phyloP scores from a whole-genome alignment of 148 eudicot species.

The Camellia granthamiana region DNA sequence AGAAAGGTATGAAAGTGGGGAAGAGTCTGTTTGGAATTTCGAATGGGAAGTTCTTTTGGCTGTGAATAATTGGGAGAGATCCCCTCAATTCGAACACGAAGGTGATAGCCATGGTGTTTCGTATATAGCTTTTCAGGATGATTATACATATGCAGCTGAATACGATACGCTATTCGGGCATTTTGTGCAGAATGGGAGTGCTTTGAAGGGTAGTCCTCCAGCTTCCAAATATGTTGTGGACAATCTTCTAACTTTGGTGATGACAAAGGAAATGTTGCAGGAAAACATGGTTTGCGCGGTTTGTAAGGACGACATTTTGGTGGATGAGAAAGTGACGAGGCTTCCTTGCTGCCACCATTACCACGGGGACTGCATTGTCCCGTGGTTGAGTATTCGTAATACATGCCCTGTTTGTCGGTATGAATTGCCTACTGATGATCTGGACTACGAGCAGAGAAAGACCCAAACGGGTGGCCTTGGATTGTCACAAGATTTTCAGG shows the following conservation, averaged over 20 bases:
- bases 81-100: constrained; percentile 29
- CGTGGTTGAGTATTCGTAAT: constrained; percentile 81
- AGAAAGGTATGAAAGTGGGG: constrained; percentile 31
- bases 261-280: constrained; percentile 36
- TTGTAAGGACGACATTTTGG: constrained; percentile 66
- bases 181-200: constrained; percentile 54
- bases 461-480: constrained; percentile 28
- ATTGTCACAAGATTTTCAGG: constrained; percentile 37
- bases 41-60: constrained; percentile 82
- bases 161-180: constrained; percentile 51
- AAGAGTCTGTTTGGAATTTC: constrained; percentile 36
- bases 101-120: constrained; percentile 31
- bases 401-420: constrained; percentile 92
- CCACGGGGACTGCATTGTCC: constrained; percentile 80
- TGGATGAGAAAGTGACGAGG: constrained; percentile 53
- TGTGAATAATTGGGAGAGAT: constrained; percentile 51
- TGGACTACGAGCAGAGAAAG: constrained; percentile 68
- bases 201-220: constrained; percentile 79
- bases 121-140: constrained; percentile 21
- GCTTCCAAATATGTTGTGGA: constrained; percentile 67
- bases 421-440: constrained; percentile 94
- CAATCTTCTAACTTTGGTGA: constrained; percentile 47
- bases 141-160: constrained; percentile 27
- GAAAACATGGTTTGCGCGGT: constrained; percentile 60
- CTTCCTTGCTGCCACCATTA: constrained; percentile 85